phyloP scores from a whole-genome alignment of 1,284 basidiomycete species.

The Ganoderma multipileum region DNA sequence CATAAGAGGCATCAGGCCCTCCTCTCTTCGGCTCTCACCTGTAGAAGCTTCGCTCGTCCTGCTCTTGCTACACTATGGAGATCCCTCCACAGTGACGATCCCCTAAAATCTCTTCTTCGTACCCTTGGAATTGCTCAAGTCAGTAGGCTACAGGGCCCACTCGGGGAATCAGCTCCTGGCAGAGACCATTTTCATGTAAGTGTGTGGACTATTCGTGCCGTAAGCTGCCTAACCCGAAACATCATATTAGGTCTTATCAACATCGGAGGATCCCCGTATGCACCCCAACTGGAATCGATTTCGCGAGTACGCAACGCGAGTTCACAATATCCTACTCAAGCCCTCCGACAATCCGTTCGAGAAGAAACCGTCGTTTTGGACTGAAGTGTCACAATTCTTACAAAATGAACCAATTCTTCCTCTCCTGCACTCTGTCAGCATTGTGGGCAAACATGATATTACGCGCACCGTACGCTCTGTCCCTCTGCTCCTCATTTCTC shows the following conservation, averaged over 20 bases:
- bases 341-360: neutral
- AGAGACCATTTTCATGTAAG: neutral
- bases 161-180: no score
- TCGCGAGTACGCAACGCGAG: neutral
- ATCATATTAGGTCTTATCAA: neutral
- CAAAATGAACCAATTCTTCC: neutral
- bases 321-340: neutral
- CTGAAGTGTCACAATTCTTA: neutral
- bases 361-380: neutral
- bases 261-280: neutral
- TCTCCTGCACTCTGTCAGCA: neutral
- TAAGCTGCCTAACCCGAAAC: neutral
- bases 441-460: no score
- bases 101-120: neutral
- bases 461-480: neutral
- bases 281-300: conserved; percentile 1
- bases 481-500: neutral
- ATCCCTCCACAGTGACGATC: neutral
- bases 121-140: neutral
- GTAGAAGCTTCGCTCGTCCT: neutral
- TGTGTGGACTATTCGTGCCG: neutral
- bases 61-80: neutral
- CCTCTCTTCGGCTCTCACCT: neutral
- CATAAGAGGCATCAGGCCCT: no score
- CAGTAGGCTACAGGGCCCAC: no score